Base-by-base conservation (phyloP, 106 monocot species). In the Alisma plantagoaquatica region DNA sequence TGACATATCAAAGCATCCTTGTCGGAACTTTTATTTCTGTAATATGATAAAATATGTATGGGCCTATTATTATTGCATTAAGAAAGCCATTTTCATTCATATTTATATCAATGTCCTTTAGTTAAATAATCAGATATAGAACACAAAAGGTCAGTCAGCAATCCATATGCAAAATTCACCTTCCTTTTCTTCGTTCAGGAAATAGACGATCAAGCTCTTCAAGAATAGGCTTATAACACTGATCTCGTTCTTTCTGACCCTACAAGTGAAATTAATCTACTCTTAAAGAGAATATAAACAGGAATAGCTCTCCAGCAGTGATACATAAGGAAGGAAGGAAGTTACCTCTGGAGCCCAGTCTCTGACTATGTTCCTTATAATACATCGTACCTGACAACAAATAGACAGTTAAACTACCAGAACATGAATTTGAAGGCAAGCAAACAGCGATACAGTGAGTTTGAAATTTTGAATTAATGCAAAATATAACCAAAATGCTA, bases 281-380 rank as follows among this genome's bases (percentile, higher is more conserved):
- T 14, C 6, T 6, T 38, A 38, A 6, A 38, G 14, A 6, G 14
- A 38, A 38, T 38, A 14, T 7, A 38, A 38, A 38, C 35, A 38
- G 14, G 14, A 38, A 7, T 14, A 14, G 9, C 35, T 38, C 14
- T 6, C 35, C 14, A 14, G 14, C 6, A 14, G 28, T 15, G 6
- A 23, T 16, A 20, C 30, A 1, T 47, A 11, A 10, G 24, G 27
- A 43, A 23, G 27, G 29, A 41, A 7, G 21, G 6, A 53, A 61
- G 17, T n/a, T 81, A 98, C 96, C 96, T 98, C 96, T 2, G 64
- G 8, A 30, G 85, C 81, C 96, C 96, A 98, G 53, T 98, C 96
- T 66, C 96, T 81, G 33, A 98, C 82, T 31, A 98, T 82, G 58
- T 98, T 98, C 62, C 96, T 70, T 46, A 98, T 84, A 46, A 98